Percentiles rank a stretch among this genome's conserved stretches.
Evolutionary conservation across 208 protist genomes (phyloP).

Genomic region (Acanthamoeba sp.): DNA sequence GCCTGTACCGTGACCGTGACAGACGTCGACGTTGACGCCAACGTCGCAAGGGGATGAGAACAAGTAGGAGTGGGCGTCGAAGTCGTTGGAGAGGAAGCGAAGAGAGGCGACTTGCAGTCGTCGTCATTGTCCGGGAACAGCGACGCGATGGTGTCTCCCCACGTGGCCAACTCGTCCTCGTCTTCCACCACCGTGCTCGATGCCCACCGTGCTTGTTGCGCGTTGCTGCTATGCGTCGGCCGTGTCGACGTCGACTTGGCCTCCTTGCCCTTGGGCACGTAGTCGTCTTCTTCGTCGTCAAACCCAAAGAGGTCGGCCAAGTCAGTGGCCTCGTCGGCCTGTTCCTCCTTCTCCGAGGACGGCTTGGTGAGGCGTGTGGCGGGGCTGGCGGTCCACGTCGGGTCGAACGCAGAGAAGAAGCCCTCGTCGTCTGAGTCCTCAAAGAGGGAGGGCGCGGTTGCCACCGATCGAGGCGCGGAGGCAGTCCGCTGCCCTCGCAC

Average conservation of each 20-base stretch:
- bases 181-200: no score
- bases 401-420: background rate
- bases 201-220: no score
- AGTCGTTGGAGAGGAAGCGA: background rate
- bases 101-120: background rate
- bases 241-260: background rate
- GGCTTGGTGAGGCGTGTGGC: background rate
- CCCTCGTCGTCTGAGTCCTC: background rate
- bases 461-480: background rate
- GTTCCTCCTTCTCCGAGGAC: background rate
- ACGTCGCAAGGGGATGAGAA: no score
- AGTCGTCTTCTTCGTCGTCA: background rate
- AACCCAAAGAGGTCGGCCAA: slow-evolving; percentile 11
- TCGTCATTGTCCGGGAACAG: background rate
- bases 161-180: background rate
- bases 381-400: background rate
- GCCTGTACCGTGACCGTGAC: background rate
- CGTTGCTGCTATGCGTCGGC: background rate
- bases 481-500: background rate
- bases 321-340: background rate
- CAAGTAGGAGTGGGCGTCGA: background rate
- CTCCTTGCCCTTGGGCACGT: slow-evolving; percentile 17
- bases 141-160: background rate
- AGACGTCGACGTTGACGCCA: background rate
- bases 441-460: background rate